Evolutionary conservation across 768 basidiomycete genomes (phyloP).

Genomic region (Pholiota conissans): DNA sequence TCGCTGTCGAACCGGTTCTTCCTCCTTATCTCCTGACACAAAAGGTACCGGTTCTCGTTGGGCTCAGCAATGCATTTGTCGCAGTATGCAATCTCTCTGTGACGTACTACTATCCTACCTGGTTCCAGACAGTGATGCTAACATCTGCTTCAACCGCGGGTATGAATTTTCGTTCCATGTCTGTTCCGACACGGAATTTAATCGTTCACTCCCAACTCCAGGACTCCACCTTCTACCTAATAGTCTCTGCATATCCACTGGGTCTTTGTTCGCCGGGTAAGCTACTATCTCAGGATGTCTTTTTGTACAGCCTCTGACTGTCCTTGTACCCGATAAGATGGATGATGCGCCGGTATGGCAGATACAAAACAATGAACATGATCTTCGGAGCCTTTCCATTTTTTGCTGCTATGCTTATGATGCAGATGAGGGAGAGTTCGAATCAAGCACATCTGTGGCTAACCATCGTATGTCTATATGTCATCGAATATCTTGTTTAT

Average conservation of each 20-base stretch:
- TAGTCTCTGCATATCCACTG: conserved; percentile 57
- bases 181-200: neutral
- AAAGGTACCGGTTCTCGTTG: conserved; percentile 71
- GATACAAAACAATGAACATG: conserved; percentile 59
- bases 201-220: conserved; percentile 14
- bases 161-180: conserved; percentile 13
- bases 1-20: conserved; percentile 72
- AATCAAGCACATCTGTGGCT: conserved; percentile 53
- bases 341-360: conserved; percentile 65
- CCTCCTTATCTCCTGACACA: conserved; percentile 65
- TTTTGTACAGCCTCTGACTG: neutral
- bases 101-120: conserved; percentile 80
- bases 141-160: conserved; percentile 60
- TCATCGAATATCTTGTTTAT: neutral
- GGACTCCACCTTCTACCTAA: conserved; percentile 65
- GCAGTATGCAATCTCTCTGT: conserved; percentile 74
- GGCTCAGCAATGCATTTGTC: conserved; percentile 72
- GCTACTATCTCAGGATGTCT: neutral
- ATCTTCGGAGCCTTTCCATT: conserved; percentile 67
- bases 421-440: conserved; percentile 50
- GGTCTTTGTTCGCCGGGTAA: conserved; percentile 64
- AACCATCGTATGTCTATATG: conserved; percentile 49
- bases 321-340: conserved; percentile 27
- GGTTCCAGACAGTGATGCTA: conserved; percentile 80
- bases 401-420: conserved; percentile 49